These are phyloP conservation scores for Kazachstania africana DNA, from an alignment of 805 yeast species.

Conservation along the genomic window DNA sequence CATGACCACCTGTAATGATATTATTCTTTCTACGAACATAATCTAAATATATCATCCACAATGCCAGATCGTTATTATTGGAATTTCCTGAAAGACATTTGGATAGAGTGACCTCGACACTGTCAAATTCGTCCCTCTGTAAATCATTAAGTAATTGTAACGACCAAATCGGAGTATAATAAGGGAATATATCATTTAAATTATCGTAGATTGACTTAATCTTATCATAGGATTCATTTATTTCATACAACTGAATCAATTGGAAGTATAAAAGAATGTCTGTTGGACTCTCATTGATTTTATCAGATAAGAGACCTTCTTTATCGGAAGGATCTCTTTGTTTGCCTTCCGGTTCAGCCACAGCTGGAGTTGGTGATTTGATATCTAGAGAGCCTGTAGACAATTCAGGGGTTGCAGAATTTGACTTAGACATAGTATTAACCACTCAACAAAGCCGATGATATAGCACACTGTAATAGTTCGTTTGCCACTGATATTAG, in stretches of 20 bases:
- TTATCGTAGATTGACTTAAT: constrained; percentile 47
- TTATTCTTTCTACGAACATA: constrained; percentile 62
- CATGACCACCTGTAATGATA: constrained; percentile 71
- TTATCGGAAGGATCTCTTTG: constrained; percentile 27
- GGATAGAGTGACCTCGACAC: constrained; percentile 55
- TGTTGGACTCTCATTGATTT: constrained; percentile 36
- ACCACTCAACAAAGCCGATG: too few relatives aligned
- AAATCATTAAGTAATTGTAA: constrained; percentile 55
- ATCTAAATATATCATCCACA: constrained; percentile 69
- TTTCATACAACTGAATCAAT: constrained; percentile 36
- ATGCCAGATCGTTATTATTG: constrained; percentile 41
- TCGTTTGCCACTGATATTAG: background rate
- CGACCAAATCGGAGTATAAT: constrained; percentile 64
- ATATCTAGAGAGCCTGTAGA: background rate
- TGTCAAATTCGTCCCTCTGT: constrained; percentile 49
- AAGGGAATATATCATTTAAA: constrained; percentile 54
- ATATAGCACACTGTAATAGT: too few relatives aligned
- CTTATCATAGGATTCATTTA: constrained; percentile 47
- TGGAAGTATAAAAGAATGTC: constrained; percentile 47
- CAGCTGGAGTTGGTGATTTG: background rate
- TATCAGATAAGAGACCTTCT: constrained; percentile 48
- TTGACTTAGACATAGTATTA: background rate
- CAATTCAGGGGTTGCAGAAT: constrained; percentile 7
- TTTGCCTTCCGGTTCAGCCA: background rate
- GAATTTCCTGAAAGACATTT: constrained; percentile 40